These are phyloP conservation scores for thale cress (Arabidopsis thaliana) DNA, from an alignment of 345 rosid genomes.

Conservation along the genomic window DNA sequence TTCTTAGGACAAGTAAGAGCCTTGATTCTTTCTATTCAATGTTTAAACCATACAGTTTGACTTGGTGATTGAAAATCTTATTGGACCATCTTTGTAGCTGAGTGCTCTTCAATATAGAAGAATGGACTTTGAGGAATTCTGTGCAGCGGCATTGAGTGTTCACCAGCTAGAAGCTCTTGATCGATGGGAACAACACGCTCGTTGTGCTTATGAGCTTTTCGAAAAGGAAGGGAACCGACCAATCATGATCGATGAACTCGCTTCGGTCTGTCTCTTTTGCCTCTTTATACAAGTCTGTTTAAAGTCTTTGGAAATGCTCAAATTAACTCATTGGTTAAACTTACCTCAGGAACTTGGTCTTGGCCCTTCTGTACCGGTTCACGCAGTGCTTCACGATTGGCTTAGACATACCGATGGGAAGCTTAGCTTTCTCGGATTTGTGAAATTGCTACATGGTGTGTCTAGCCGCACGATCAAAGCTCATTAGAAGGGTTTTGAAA, in stretches of 20 bases:
- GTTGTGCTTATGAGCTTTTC: slow-evolving; percentile 88
- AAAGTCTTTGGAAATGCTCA: slow-evolving; percentile 21
- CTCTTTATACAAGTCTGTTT: neutral
- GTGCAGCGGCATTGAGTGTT: slow-evolving; percentile 86
- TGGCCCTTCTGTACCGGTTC: slow-evolving; percentile 85
- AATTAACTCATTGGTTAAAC: neutral
- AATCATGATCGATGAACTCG: slow-evolving; percentile 86
- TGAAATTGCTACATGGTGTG: slow-evolving; percentile 82
- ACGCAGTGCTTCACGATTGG: slow-evolving; percentile 94
- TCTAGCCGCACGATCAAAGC: slow-evolving; percentile 73
- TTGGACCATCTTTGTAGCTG: slow-evolving; percentile 54
- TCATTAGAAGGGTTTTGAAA: slow-evolving; percentile 47
- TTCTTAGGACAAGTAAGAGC: slow-evolving; percentile 77
- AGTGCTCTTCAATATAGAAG: slow-evolving; percentile 86
- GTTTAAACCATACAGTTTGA: slow-evolving; percentile 15
- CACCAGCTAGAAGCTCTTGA: slow-evolving; percentile 95
- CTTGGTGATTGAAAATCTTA: neutral
- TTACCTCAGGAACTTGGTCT: slow-evolving; percentile 87
- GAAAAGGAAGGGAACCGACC: slow-evolving; percentile 95
- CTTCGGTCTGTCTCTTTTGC: slow-evolving; percentile 56
- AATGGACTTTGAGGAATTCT: slow-evolving; percentile 93
- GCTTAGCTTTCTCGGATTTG: slow-evolving; percentile 91
- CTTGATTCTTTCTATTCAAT: neutral
- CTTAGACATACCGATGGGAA: slow-evolving; percentile 93
- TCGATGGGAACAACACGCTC: slow-evolving; percentile 89